phyloP scores from a whole-genome alignment of 306 rosid genomes.

The Begonia masoniana region DNA sequence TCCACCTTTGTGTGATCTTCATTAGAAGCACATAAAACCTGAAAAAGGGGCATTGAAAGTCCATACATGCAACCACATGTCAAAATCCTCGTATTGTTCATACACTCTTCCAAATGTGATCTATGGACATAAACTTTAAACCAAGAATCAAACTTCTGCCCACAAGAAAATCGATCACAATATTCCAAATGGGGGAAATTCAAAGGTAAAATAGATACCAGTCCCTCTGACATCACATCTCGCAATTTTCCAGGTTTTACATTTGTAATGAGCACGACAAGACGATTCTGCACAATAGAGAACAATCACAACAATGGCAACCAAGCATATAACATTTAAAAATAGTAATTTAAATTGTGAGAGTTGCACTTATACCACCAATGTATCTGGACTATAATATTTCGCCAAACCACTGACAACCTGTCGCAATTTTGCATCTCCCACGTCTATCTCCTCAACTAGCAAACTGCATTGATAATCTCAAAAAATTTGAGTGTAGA shows the following conservation, averaged over 20 bases:
- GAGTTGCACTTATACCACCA: conserved; percentile 37
- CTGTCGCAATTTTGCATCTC: conserved; percentile 76
- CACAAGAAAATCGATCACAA: too few species aligned
- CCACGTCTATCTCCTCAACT: conserved; percentile 93
- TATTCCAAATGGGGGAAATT: not conserved
- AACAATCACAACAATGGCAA: conserved; percentile 4
- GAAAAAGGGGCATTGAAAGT: conserved; percentile 12
- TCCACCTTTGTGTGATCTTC: conserved; percentile 75
- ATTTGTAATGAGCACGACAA: conserved; percentile 70
- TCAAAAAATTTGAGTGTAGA: not conserved
- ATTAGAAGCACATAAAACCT: conserved; percentile 89
- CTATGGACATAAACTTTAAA: not conserved
- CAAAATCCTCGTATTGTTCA: too few species aligned
- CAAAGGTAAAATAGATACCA: conserved; percentile 35
- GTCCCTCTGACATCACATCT: conserved; percentile 88
- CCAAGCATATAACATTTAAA: not conserved
- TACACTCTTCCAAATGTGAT: conserved; percentile 2
- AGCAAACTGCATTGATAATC: conserved; percentile 45
- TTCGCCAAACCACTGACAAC: conserved; percentile 96
- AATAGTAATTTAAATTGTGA: not conserved
- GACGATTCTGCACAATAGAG: conserved; percentile 50
- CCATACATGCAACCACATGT: conserved; percentile 5
- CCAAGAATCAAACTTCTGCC: too few species aligned
- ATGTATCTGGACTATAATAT: conserved; percentile 64
- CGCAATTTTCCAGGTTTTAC: conserved; percentile 97